Evolutionary conservation across 2,329 filamentous ascomycete species (phyloP).

Genomic region (Fusarium tupiense): DNA sequence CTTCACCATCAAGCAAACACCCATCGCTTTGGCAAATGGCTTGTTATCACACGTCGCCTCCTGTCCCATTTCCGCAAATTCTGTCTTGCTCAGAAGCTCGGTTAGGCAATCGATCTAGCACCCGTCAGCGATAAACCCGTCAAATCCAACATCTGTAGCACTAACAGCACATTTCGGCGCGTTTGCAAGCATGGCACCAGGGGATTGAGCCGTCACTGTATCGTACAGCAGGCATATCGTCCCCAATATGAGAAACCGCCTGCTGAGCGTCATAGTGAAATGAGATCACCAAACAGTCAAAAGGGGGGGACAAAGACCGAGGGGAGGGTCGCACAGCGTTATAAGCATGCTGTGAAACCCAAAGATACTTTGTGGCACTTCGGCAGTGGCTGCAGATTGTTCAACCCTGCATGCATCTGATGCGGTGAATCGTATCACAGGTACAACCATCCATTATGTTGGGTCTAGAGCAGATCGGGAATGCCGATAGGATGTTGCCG

Average conservation of each 20-base stretch:
- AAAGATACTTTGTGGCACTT: not conserved
- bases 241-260: not conserved
- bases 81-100: not conserved
- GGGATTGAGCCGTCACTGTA: not conserved
- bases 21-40: not conserved
- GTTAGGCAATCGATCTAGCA: not conserved
- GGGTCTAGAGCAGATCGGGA: not conserved
- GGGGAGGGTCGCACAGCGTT: not conserved
- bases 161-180: not conserved
- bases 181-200: not conserved
- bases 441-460: not conserved
- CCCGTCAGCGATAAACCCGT: not conserved
- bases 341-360: not conserved
- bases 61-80: not conserved
- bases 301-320: not conserved
- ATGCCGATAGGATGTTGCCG: too few relatives aligned
- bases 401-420: not conserved
- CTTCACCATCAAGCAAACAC: not conserved
- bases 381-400: not conserved
- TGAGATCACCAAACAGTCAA: not conserved
- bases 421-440: not conserved
- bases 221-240: not conserved
- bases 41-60: not conserved
- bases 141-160: rapidly evolving
- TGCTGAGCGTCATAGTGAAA: not conserved